Evolutionary conservation across 2,329 filamentous ascomycete species (phyloP).

Genomic region (Colletotrichum sp.): DNA sequence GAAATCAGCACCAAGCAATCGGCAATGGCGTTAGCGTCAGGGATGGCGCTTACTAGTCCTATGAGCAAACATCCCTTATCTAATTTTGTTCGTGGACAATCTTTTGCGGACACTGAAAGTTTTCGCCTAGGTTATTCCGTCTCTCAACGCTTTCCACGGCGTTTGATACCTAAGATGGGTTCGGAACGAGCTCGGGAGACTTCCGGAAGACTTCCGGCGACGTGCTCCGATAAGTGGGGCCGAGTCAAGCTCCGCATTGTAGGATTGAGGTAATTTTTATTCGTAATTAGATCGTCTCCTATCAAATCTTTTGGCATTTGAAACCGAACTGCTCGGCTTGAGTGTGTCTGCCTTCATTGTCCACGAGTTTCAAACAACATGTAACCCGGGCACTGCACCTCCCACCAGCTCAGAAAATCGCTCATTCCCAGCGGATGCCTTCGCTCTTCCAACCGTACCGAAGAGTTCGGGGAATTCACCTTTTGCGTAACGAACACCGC

Average conservation of each 20-base stretch:
- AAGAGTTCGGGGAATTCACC: neutral
- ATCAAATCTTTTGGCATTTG: neutral
- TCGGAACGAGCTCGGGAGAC: neutral
- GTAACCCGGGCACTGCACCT: neutral
- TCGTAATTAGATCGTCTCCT: neutral
- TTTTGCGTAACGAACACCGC: neutral
- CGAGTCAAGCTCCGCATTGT: neutral
- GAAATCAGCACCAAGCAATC: neutral
- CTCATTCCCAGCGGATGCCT: neutral
- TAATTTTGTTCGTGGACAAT: neutral
- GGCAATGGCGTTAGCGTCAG: neutral
- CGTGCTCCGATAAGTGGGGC: neutral
- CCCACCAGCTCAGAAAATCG: neutral
- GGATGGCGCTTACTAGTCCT: neutral
- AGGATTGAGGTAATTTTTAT: neutral
- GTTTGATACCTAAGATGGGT: neutral
- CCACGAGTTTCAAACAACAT: neutral
- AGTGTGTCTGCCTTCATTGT: neutral
- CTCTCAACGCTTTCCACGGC: neutral
- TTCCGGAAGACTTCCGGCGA: neutral
- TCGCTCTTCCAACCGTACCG: neutral
- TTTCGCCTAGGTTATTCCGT: neutral
- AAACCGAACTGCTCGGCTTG: neutral
- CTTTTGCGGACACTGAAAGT: neutral
- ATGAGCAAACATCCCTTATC: neutral